A percentile compares a stretch with the other conserved stretches of the same genome.
Evolutionary conservation across 306 rosid genomes (phyloP).

Genomic region (Dryas octopetala): DNA sequence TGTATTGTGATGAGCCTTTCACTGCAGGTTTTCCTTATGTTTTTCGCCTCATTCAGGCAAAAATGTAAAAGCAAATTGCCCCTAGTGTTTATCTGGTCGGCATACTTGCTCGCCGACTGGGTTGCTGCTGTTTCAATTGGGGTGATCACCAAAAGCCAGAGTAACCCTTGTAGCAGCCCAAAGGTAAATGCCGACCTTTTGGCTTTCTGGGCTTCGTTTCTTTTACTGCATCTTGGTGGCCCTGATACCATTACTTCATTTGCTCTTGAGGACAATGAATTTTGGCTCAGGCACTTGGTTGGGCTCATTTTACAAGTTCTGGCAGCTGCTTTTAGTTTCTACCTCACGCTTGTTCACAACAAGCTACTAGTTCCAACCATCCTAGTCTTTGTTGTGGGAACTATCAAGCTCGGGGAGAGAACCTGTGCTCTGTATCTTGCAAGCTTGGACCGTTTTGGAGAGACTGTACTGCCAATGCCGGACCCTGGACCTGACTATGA

Average conservation of each 20-base stretch:
- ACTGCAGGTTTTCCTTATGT: constrained; percentile 8
- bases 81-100: constrained; percentile 12
- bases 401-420: constrained; percentile 30
- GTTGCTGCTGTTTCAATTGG: constrained; percentile 31
- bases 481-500: constrained; percentile 31
- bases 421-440: constrained; percentile 30
- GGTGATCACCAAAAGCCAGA: constrained; percentile 19
- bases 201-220: constrained; percentile 37
- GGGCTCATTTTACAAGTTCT: constrained; percentile 21
- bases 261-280: constrained; percentile 38
- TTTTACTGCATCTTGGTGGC: constrained; percentile 38
- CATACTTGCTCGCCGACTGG: constrained; percentile 33
- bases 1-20: constrained; percentile 21
- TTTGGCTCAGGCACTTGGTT: constrained; percentile 34
- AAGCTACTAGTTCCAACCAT: constrained; percentile 6
- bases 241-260: constrained; percentile 37
- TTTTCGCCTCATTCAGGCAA: constrained; percentile 13
- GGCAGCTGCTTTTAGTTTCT: constrained; percentile 17
- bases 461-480: constrained; percentile 15
- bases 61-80: constrained; percentile 18
- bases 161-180: background rate
- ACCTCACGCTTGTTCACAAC: constrained; percentile 12
- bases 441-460: constrained; percentile 29
- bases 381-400: constrained; percentile 25
- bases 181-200: background rate